Evolutionary conservation across 495 filamentous ascomycete genomes (phyloP).

Genomic region (Emericellopsis terricola): DNA sequence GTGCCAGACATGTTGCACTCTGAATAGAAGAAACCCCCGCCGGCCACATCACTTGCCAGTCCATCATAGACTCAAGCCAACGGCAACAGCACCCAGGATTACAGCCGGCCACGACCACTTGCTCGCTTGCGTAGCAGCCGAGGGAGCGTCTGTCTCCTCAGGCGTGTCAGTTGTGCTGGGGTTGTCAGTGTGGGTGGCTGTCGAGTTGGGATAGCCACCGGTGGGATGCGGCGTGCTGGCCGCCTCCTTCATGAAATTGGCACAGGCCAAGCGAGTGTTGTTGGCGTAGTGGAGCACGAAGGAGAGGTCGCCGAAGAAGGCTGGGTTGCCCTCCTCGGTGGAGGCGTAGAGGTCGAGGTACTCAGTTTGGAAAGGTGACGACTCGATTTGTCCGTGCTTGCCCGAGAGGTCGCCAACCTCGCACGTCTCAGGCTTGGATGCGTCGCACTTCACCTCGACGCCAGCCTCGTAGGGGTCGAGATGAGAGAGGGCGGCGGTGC

Average conservation of each 20-base stretch:
- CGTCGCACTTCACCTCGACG: conserved; percentile 46
- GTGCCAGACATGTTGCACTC: no score
- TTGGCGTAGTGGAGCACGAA: conserved; percentile 60
- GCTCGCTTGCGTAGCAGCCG: conserved; percentile 1
- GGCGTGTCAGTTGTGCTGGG: background rate
- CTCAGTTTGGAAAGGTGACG: conserved; percentile 18
- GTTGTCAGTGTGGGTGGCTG: background rate
- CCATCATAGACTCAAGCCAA: background rate
- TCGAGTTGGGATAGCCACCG: conserved; percentile 1
- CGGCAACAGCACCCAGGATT: background rate
- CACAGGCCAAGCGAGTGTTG: conserved; percentile 53
- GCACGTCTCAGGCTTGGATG: conserved; percentile 43
- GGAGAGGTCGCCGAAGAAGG: conserved; percentile 67
- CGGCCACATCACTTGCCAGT: no score
- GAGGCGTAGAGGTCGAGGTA: conserved; percentile 57
- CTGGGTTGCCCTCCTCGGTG: conserved; percentile 29
- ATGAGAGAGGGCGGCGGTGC: conserved; percentile 50
- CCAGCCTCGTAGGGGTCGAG: conserved; percentile 36
- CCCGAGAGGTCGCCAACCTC: conserved; percentile 72
- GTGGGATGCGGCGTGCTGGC: conserved; percentile 1
- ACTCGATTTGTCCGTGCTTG: conserved; percentile 54
- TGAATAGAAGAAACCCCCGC: no score
- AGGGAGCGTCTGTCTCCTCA: conserved; percentile 4
- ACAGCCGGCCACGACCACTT: conserved; percentile 7
- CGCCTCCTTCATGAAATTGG: conserved; percentile 35